Evolutionary conservation across 2,329 filamentous ascomycete species (phyloP), one percentile per base, ranked within the genome.

Genomic region (Talaromyces sp.): DNA sequence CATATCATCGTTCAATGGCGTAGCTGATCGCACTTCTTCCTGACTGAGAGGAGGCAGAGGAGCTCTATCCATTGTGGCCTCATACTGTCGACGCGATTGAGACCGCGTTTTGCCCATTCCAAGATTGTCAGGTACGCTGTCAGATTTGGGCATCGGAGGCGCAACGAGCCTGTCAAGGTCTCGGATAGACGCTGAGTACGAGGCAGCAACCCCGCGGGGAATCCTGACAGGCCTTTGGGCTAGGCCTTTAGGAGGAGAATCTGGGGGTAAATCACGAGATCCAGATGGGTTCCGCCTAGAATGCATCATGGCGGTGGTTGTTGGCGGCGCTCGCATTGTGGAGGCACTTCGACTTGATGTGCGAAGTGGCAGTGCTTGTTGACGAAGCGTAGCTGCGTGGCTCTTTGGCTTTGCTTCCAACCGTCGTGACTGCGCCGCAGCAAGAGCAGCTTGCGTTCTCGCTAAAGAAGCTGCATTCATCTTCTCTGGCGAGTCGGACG

Each of bases 321-420:
- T 57, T 22, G 69, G 66, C n/a, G 69, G 63, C 2, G 69, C 68
- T 15, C 68, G 66, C 6, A 75, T 65, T 10, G 70, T 70, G 6
- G 73, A 66, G 9, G 71, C 66, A 39, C 70, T 75, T 52, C 74
- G 70, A 33, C 73, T 68, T 22, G 76, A 71, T 5, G 70, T 68
- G 63, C 73, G 70, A 5, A 74, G 71, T n/a, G 74, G 73, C 9
- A 78, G 65, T 41, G 79, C 79, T 67, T 81, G 79, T 67, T 82
- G 80, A 59, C 81, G 77, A 66, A 83, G 76, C 3, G 78, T 77
- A 7, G 81, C 81, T 2, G 81, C 81, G 68, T 82, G 81, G 57
- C 79, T 83, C 62, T 79, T 78, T 0, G 75, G 70, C 43, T 71
- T 67, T 9, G 64, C 67, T 45, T 78, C 78, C 64, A 75, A 71